A percentile compares a stretch with the other conserved stretches of the same genome.
Conservation (phyloP, 495 filamentous ascomycete genomes). For the Oidiodendron maius region DNA sequence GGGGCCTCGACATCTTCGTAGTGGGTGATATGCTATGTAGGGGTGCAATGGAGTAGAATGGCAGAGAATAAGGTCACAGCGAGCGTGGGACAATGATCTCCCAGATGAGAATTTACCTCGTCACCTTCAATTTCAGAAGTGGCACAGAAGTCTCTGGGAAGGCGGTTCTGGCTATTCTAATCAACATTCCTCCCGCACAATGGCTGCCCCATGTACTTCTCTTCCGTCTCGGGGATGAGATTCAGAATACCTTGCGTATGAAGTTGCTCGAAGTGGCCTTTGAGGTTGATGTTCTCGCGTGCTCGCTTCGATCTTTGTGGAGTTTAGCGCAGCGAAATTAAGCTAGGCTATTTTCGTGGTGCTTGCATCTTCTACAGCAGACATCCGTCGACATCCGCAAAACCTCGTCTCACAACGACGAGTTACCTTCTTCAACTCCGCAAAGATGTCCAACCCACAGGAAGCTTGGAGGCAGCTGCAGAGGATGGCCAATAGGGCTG, state of each 20-base stretch:
- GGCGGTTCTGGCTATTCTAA: slow-evolving; percentile 27
- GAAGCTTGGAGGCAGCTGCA: slow-evolving; percentile 19
- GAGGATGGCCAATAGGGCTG: slow-evolving; percentile 40
- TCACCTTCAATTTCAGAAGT: slow-evolving; percentile 18
- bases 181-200: slow-evolving; percentile 3
- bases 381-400: slow-evolving; percentile 4
- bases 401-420: background rate
- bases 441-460: slow-evolving; percentile 22
- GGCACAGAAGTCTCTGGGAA: slow-evolving; percentile 26
- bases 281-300: background rate
- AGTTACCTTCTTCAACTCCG: slow-evolving; percentile 1
- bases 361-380: background rate
- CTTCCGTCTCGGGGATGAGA: background rate
- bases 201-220: slow-evolving; percentile 2
- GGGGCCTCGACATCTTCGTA: slow-evolving; percentile 42
- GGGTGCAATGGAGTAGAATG: slow-evolving; percentile 1
- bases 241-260: background rate
- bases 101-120: slow-evolving; percentile 18
- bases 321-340: slow-evolving; percentile 12
- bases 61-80: slow-evolving; percentile 12
- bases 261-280: background rate
- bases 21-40: background rate
- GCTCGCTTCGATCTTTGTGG: slow-evolving; percentile 3
- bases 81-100: slow-evolving; percentile 11
- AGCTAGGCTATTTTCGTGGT: slow-evolving; percentile 15